Conservation (phyloP, 805 yeast genomes). For the Wickerhamomyces kurtzmanii region DNA sequence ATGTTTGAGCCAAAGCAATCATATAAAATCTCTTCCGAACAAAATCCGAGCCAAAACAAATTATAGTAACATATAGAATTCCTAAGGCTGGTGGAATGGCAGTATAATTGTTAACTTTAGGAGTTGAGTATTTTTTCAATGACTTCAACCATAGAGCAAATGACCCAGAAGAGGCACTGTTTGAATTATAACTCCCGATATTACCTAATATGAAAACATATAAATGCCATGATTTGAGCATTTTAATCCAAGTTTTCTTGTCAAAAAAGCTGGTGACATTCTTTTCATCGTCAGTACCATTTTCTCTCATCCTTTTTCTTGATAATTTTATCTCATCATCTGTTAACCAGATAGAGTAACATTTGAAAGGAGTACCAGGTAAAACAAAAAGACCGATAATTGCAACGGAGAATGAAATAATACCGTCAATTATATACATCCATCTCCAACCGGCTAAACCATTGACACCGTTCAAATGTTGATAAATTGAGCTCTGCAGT, state of each 20-base stretch:
- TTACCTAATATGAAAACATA: conserved; percentile 43
- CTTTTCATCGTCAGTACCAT: conserved; percentile 20
- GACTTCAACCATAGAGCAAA: conserved; percentile 39
- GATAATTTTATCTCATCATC: conserved; percentile 50
- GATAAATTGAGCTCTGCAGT: conserved; percentile 35
- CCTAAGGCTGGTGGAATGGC: conserved; percentile 28
- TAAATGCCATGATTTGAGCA: conserved; percentile 48
- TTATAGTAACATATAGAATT: conserved; percentile 4
- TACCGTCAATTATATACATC: conserved; percentile 58
- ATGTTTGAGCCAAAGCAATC: conserved; percentile 30
- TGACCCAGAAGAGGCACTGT: conserved; percentile 37
- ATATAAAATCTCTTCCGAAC: conserved; percentile 32
- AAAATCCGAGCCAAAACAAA: conserved; percentile 19
- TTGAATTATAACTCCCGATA: conserved; percentile 48
- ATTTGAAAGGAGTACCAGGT: conserved; percentile 59
- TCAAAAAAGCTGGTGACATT: conserved; percentile 25
- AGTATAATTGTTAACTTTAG: conserved; percentile 30
- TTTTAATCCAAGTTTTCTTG: conserved; percentile 37
- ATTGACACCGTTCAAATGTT: conserved; percentile 27
- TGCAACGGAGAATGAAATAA: conserved; percentile 50
- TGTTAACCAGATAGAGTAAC: conserved; percentile 40
- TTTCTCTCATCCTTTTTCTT: conserved; percentile 28
- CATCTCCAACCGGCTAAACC: conserved; percentile 58
- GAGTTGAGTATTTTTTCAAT: conserved; percentile 24
- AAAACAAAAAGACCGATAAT: conserved; percentile 41